Conservation (phyloP, 306 rosid genomes). For the Corylus avellana region DNA sequence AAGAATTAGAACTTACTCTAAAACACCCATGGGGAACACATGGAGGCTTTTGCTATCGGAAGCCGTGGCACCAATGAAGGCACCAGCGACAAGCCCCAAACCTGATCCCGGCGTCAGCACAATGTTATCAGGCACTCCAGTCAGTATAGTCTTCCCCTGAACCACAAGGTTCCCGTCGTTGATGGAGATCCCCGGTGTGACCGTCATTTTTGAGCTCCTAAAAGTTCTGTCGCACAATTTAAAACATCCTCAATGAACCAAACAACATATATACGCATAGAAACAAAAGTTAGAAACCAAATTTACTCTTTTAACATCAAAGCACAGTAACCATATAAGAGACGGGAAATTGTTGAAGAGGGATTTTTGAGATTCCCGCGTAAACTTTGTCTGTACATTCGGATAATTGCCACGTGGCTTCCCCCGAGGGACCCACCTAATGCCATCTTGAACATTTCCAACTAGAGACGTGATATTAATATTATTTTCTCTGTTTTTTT, state of each 20-base stretch:
- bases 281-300: neutral
- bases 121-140: slow-evolving; percentile 80
- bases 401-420: neutral
- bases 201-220: slow-evolving; percentile 66
- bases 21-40: slow-evolving; percentile 75
- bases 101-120: slow-evolving; percentile 68
- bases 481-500: neutral
- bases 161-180: slow-evolving; percentile 81
- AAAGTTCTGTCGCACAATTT: slow-evolving; percentile 30
- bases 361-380: neutral
- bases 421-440: neutral
- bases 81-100: slow-evolving; percentile 66
- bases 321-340: neutral
- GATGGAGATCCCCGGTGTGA: slow-evolving; percentile 64
- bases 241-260: slow-evolving; percentile 2
- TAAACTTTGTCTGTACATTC: neutral
- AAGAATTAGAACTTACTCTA: slow-evolving; percentile 61
- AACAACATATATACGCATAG: neutral
- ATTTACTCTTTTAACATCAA: neutral
- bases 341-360: neutral
- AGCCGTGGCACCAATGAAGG: slow-evolving; percentile 84
- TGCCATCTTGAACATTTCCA: slow-evolving; percentile 25
- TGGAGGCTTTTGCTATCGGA: slow-evolving; percentile 74
- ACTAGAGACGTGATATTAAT: neutral
- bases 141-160: slow-evolving; percentile 80